Base-by-base conservation (phyloP, 1,139 yeast genomes). In the Sugiyamaella grinbergsii region DNA sequence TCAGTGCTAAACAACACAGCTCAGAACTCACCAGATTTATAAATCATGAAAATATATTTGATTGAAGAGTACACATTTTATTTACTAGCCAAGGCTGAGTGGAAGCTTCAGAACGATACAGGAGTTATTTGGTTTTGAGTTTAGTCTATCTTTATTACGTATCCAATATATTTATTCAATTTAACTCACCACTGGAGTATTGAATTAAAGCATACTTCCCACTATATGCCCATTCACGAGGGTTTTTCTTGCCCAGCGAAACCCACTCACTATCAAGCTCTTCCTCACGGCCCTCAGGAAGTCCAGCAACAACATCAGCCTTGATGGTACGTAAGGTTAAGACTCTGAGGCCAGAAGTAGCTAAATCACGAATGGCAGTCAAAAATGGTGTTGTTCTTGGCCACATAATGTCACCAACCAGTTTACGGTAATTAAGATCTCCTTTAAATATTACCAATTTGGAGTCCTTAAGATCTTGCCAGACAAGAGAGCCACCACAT, bases 281-380 rank as follows among this genome's bases (percentile, higher is more conserved):
- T 59, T 85, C 91, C 58, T 86, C 85, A 26, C 79, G 71, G 1
- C 96, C 97, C 28, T 61, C 65, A 38, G 76, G 72, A 56, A 93
- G 78, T 2, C 95, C 98, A 47, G 86, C 96, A 50, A 86, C 84
- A n/a, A 91, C 98, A 66, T 94, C 98, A 0, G 98, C 97, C 70
- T 93, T 93, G 69, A 96, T 84, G 2, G 98, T 93, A 73, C 99
- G 81, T 62, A 93, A 76, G 26, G 95, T 79, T 56, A 89, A 72
- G 20, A 88, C 63, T 13, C 81, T 82, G 50, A 93, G 73, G 6
- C 83, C 83, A 50, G 70, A 67, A 1, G 67, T 58, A 0, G 85
- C 84, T 60, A 91, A 75, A 10, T 81, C 79, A 51, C 86, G 88
- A 56, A 91, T 78, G 2, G 96, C 93, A 0, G 71, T 68, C 5